phyloP scores from a whole-genome alignment of 179 eudicot genomes.

The Corrigiola litoralis region DNA sequence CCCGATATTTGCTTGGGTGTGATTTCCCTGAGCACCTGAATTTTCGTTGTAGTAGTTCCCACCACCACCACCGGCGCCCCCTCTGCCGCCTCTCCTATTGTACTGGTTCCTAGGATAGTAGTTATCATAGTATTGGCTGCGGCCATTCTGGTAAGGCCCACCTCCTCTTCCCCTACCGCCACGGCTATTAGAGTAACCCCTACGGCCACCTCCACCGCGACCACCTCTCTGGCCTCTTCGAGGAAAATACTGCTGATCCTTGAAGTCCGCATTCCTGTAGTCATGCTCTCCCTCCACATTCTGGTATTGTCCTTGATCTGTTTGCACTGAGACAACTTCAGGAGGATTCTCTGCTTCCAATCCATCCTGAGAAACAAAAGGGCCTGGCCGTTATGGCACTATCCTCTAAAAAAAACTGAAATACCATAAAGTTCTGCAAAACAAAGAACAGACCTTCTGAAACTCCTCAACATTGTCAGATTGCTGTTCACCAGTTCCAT shows the following conservation, averaged over 20 bases:
- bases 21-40: constrained; percentile 28
- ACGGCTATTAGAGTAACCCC: constrained; percentile 64
- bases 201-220: constrained; percentile 54
- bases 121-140: constrained; percentile 58
- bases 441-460: constrained; percentile 36
- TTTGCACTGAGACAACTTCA: constrained; percentile 31
- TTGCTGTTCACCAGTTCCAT: constrained; percentile 40
- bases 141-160: constrained; percentile 70
- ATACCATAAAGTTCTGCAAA: neutral
- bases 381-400: neutral
- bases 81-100: constrained; percentile 44
- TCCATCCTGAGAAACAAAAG: constrained; percentile 38
- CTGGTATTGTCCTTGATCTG: constrained; percentile 37
- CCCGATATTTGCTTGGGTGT: constrained; percentile 30
- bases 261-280: constrained; percentile 29
- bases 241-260: constrained; percentile 48
- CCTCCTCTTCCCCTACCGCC: constrained; percentile 71
- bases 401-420: neutral
- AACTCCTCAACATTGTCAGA: constrained; percentile 36
- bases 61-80: constrained; percentile 30
- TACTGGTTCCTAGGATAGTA: constrained; percentile 53
- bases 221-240: constrained; percentile 62
- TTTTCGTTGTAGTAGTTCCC: constrained; percentile 26
- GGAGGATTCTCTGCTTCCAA: constrained; percentile 37
- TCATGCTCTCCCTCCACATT: constrained; percentile 35